Evolutionary conservation across 192 early-diverging fungal species (phyloP).

Genomic region (Chytriomyces sp.): DNA sequence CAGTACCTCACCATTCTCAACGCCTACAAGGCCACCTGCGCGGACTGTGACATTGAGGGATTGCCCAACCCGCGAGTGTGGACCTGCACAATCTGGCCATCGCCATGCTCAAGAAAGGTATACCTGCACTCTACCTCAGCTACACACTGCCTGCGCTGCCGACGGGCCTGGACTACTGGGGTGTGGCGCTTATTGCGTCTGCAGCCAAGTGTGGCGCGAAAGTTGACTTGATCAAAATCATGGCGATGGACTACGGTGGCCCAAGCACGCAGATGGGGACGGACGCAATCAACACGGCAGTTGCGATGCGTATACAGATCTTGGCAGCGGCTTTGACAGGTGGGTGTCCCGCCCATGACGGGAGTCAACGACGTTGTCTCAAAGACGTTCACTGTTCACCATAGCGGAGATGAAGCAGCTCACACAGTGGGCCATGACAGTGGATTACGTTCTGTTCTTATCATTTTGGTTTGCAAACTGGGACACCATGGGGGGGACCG

Average conservation of each 20-base stretch:
- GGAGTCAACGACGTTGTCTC: slow-evolving; percentile 43
- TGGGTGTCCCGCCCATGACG: slow-evolving; percentile 51
- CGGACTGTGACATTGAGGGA: slow-evolving; percentile 55
- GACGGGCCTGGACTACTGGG: slow-evolving; percentile 28
- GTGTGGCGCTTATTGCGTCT: slow-evolving; percentile 31
- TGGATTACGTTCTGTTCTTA: slow-evolving; percentile 9
- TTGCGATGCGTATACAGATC: slow-evolving; percentile 1
- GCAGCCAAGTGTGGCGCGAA: slow-evolving; percentile 27
- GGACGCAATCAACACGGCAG: slow-evolving; percentile 38
- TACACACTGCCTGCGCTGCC: slow-evolving; percentile 45
- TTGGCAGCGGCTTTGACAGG: not conserved
- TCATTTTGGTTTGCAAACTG: slow-evolving; percentile 8
- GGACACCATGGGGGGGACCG: not conserved
- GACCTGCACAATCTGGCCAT: slow-evolving; percentile 41
- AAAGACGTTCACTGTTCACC: slow-evolving; percentile 40
- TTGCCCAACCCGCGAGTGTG: slow-evolving; percentile 24
- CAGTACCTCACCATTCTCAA: slow-evolving; percentile 44
- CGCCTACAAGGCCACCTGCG: slow-evolving; percentile 33
- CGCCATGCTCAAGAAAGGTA: slow-evolving; percentile 27
- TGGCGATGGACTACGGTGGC: slow-evolving; percentile 46
- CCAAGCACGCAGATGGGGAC: slow-evolving; percentile 38
- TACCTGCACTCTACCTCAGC: slow-evolving; percentile 28
- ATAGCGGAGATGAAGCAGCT: slow-evolving; percentile 37
- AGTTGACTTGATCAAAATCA: slow-evolving; percentile 50
- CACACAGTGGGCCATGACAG: slow-evolving; percentile 31